Evolutionary conservation across 148 eudicot genomes (phyloP).

Genomic region (Amaranthus hypochondriacus): DNA sequence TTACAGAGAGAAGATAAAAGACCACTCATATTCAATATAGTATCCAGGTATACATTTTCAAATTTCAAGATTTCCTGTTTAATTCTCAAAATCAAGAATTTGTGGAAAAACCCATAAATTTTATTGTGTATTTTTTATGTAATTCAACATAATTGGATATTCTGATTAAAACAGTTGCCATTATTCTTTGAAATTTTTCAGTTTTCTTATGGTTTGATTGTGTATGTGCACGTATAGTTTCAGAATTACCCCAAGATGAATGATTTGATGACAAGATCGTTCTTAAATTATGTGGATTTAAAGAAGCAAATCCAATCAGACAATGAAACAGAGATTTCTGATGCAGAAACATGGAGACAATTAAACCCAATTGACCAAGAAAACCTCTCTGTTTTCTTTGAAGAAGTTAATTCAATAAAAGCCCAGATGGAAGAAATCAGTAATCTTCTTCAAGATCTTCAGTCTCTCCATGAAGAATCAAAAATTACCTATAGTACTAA

Average conservation of each 20-base stretch:
- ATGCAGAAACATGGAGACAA: constrained; percentile 31
- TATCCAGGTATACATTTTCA: no score
- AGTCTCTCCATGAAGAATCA: constrained; percentile 62
- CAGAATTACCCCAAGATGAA: constrained; percentile 47
- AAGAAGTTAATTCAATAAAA: constrained; percentile 55
- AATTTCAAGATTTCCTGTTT: background rate
- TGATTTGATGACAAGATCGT: constrained; percentile 85
- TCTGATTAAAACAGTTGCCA: constrained; percentile 15
- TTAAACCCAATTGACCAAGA: constrained; percentile 45
- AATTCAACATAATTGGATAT: background rate
- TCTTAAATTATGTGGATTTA: constrained; percentile 73
- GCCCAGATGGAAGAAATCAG: constrained; percentile 59
- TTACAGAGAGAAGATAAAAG: no score
- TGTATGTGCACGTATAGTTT: constrained; percentile 29
- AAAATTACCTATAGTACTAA: constrained; percentile 63
- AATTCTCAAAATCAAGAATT: background rate
- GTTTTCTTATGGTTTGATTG: background rate
- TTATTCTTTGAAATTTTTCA: background rate
- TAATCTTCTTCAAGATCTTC: constrained; percentile 62
- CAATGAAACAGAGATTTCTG: constrained; percentile 37
- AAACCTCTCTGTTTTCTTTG: constrained; percentile 59
- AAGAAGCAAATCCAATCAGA: constrained; percentile 67
- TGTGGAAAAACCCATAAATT: background rate
- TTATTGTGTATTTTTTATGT: background rate
- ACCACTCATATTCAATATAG: no score